Evolutionary conservation across 139 green algal species (phyloP), one percentile per base, ranked within the genome.

Genomic region (Limnomonas spitsbergensis): DNA sequence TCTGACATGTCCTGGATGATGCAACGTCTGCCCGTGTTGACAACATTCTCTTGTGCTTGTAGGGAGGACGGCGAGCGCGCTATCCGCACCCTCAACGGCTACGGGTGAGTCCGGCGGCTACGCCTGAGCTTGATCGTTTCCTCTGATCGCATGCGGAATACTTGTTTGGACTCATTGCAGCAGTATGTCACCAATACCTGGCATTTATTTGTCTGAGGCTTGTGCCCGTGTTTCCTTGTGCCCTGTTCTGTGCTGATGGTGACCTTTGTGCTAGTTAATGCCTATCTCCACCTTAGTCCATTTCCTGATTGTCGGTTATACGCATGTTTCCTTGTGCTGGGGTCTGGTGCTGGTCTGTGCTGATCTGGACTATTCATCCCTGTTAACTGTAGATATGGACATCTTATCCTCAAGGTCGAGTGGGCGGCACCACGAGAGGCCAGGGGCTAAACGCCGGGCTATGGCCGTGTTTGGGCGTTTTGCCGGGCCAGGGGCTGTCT

Each of bases 391-490:
- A 61, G 47, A 20, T 99, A 99, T 84, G 96, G 97, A 85, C 98
- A 99, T 87, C 91, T 99, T 74, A 99, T 99, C 69, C 79, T 99
- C 73, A 88, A 84, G 0, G 95, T 98, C 38, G 93, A 98, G 78
- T 98, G 89, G 90, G 94, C 96, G 1, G 87, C 90, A 31, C 94
- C 95, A 1, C 80, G 93, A 35, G 84, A 66, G 71, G 40, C 35
- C 37, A 76, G 69, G 69, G 35, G n/a, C 32, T 27, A 52, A 52
- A 42, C 68, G 47, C 47, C 47, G 14, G 47, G 47, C 14, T 61
- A n/a, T n/a, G n/a, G n/a, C n/a, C n/a, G n/a, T n/a, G n/a, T n/a
- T n/a, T n/a, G n/a, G n/a, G n/a, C n/a, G n/a, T n/a, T n/a, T n/a
- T n/a, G n/a, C n/a, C n/a, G n/a, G n/a, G n/a, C n/a, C n/a, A n/a